Evolutionary conservation across 2,329 filamentous ascomycete genomes (phyloP).

Genomic region (Sporothrix pallida): DNA sequence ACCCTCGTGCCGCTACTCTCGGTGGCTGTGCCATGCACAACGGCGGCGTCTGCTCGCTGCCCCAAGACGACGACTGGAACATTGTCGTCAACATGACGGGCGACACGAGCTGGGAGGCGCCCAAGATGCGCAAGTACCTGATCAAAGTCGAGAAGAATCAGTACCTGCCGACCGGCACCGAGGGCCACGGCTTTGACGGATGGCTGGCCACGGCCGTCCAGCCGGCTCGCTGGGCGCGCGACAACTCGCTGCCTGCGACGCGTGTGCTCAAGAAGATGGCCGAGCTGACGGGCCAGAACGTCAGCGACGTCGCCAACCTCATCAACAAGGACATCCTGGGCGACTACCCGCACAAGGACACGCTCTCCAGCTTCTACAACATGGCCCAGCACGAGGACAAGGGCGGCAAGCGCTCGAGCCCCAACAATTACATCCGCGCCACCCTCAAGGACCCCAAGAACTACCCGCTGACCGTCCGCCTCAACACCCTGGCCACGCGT

Average conservation of each 20-base stretch:
- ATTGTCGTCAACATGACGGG: conserved; percentile 56
- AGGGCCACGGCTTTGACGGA: conserved; percentile 45
- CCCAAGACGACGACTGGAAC: conserved; percentile 57
- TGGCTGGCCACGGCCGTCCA: conserved; percentile 51
- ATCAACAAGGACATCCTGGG: conserved; percentile 37
- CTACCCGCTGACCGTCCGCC: conserved; percentile 50
- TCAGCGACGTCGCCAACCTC: conserved; percentile 36
- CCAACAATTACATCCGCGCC: conserved; percentile 58
- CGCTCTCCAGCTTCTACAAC: conserved; percentile 33
- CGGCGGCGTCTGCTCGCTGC: conserved; percentile 56
- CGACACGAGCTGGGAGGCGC: conserved; percentile 55
- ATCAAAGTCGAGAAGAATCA: conserved; percentile 53
- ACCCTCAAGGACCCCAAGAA: conserved; percentile 43
- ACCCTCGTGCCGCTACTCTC: conserved; percentile 41
- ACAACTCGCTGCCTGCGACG: conserved; percentile 26
- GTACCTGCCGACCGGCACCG: conserved; percentile 45
- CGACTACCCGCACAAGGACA: conserved; percentile 34
- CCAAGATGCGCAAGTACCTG: conserved; percentile 58
- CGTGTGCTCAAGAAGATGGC: conserved; percentile 59
- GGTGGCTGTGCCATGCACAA: conserved; percentile 53
- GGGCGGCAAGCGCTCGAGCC: conserved; percentile 55
- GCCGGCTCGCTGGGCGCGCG: conserved; percentile 33
- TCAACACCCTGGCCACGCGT: conserved; percentile 45
- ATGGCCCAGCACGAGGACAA: conserved; percentile 35
- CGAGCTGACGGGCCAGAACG: conserved; percentile 53